Evolutionary conservation across 768 basidiomycete species (phyloP), one percentile per base, ranked within the genome.

Genomic region (Grammothele lineata): DNA sequence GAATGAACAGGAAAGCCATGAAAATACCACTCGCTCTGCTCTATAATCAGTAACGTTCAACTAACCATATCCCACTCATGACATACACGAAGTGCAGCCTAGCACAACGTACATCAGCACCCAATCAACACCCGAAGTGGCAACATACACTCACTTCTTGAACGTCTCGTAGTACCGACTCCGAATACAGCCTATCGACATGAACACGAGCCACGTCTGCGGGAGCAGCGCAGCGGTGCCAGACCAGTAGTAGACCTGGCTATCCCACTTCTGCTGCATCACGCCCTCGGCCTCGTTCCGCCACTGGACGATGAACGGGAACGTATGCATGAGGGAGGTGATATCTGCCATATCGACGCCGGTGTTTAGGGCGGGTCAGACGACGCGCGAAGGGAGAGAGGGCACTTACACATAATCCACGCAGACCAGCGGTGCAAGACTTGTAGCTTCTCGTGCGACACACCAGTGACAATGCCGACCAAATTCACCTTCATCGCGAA

Each of bases 391-490:
- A n/a, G 4, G 21, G 9, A 11, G 11, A 18, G 12, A 18, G 33
- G 21, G 23, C 4, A 55, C 63, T 5, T 50, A 67, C 66, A 67
- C 66, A 67, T 67, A 25, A 67, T 43, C 33, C 57, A 36, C 6
- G 65, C 64, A 0, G 61, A 45, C 66, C 66, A 68, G 23, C 65
- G 63, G 48, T 70, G 69, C 47, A 60, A 65, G 6, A 68, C 64
- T 50, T 70, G 42, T 63, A 64, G n/a, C n/a, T n/a, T n/a, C n/a
- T n/a, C n/a, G n/a, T n/a, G n/a, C n/a, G n/a, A n/a, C n/a, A n/a
- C n/a, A n/a, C n/a, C n/a, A n/a, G n/a, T n/a, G n/a, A n/a, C n/a
- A n/a, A n/a, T n/a, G n/a, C n/a, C n/a, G n/a, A n/a, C n/a, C n/a
- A n/a, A n/a, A n/a, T n/a, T n/a, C n/a, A n/a, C n/a, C n/a, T n/a